A percentile compares a stretch with the other conserved stretches of the same genome.
Conservation (phyloP, 1,139 yeast species). For the Candida glucosophila region DNA sequence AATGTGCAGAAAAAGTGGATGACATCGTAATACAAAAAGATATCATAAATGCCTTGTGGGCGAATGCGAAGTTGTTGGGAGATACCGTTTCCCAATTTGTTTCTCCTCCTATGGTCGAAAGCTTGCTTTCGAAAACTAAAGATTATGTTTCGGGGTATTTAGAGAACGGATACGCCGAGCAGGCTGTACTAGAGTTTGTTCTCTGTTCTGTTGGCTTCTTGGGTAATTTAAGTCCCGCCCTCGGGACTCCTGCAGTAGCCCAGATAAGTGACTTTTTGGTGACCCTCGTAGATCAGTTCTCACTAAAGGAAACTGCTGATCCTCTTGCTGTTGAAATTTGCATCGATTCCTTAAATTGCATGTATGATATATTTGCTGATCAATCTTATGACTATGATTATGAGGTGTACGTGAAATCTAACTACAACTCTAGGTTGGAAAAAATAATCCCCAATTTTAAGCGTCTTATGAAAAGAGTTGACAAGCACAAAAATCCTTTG, state of each 20-base stretch:
- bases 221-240: slow-evolving; percentile 44
- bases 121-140: slow-evolving; percentile 15
- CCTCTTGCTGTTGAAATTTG: slow-evolving; percentile 29
- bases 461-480: slow-evolving; percentile 53
- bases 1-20: slow-evolving; percentile 9
- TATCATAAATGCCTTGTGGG: slow-evolving; percentile 56
- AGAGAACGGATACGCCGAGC: slow-evolving; percentile 7
- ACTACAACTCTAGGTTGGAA: slow-evolving; percentile 37
- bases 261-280: slow-evolving; percentile 41
- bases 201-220: slow-evolving; percentile 42
- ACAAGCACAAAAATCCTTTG: slow-evolving; percentile 51
- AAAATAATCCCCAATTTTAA: slow-evolving; percentile 41
- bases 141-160: background rate
- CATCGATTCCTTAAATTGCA: slow-evolving; percentile 52
- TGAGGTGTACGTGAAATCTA: slow-evolving; percentile 54
- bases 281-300: slow-evolving; percentile 14
- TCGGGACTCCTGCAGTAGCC: slow-evolving; percentile 40
- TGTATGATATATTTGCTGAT: slow-evolving; percentile 83
- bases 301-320: slow-evolving; percentile 8
- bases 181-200: slow-evolving; percentile 13
- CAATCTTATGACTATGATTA: slow-evolving; percentile 54
- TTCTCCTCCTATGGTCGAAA: slow-evolving; percentile 15
- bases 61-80: slow-evolving; percentile 39
- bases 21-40: slow-evolving; percentile 30
- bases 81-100: slow-evolving; percentile 19